Base-by-base conservation (phyloP, 225 moss, liverwort and hornwort species). In the Bryum argenteum region DNA sequence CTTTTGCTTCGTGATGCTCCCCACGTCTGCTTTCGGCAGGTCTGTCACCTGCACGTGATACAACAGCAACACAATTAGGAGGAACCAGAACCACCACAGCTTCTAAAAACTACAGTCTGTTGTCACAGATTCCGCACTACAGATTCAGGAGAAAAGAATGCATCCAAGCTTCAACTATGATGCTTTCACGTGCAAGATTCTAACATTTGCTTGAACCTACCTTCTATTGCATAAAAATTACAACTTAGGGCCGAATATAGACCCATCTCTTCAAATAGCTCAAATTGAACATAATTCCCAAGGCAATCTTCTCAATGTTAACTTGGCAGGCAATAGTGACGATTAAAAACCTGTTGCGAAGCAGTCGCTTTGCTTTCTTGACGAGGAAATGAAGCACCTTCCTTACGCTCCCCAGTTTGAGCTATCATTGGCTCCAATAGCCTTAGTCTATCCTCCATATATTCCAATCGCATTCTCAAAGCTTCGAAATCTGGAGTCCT, bases 361-460 rank as follows among this genome's bases (percentile, higher is more conserved):
- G 54, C 23, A 77, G 77, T 61, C 18, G 28, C 11, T 19, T 74
- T 74, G 45, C 38, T 60, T 22, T 33, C 75, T 67, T 67, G 65
- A 57, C 56, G 62, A 54, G 60, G 15, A 40, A 8, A 14, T 11
- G 76, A 55, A 11, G 61, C 21, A 50, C 19, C 61, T 44, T 60
- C 63, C 39, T n/a, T 39, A 62, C 40, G 37, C 12, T 23, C 71
- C 53, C 48, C 71, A 23, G 52, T 16, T 65, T 65, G 63, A 18
- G 44, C 63, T 18, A 68, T 37, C 38, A 22, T 43, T 63, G 81
- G 81, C 75, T 81, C 78, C 81, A 78, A 66, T 55, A 58, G 72
- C 75, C 26, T 63, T 4, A 75, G 5, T 64, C 42, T 81, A n/a
- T 75, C 75, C 61, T 81, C 81, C 78, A 81, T 71, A 24, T 78